Evolutionary conservation across 192 early-diverging fungal genomes (phyloP).

Genomic region (Funneliformis geosporum): DNA sequence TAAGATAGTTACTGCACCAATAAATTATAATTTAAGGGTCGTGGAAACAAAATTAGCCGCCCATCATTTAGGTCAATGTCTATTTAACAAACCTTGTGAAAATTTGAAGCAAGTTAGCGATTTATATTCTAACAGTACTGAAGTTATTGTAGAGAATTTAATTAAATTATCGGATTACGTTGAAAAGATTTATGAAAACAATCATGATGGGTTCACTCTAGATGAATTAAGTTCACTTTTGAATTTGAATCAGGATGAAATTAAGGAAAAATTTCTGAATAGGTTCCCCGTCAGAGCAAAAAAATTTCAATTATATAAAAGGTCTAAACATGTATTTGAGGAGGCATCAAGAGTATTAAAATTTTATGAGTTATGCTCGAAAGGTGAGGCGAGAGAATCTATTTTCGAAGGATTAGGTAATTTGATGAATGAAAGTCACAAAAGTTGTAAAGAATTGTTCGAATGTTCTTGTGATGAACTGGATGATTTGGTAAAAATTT

Average conservation of each 20-base stretch:
- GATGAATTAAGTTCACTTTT: conserved; percentile 40
- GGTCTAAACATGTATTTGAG: conserved; percentile 81
- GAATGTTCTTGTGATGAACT: conserved; percentile 85
- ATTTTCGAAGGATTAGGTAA: conserved; percentile 63
- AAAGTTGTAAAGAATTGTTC: conserved; percentile 76
- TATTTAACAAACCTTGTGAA: conserved; percentile 27
- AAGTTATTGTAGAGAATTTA: conserved; percentile 45
- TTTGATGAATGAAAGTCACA: conserved; percentile 90
- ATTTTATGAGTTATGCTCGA: conserved; percentile 63
- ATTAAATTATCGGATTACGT: conserved; percentile 44
- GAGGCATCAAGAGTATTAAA: conserved; percentile 80
- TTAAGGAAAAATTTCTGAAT: conserved; percentile 46
- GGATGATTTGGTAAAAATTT: conserved; percentile 71
- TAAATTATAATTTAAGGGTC: conserved; percentile 90
- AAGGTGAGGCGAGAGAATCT: conserved; percentile 32
- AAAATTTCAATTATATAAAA: conserved; percentile 71
- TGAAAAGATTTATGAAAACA: conserved; percentile 38
- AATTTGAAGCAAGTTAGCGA: conserved; percentile 51
- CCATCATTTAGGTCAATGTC: conserved; percentile 37
- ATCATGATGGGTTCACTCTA: conserved; percentile 27
- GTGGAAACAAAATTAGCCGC: conserved; percentile 87
- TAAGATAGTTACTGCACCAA: conserved; percentile 84
- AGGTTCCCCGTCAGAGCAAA: conserved; percentile 62
- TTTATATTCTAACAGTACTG: conserved; percentile 45
- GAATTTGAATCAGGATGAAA: conserved; percentile 40